Conservation (phyloP, 139 green algal genomes). For the Astrephomene gubernaculifera region DNA sequence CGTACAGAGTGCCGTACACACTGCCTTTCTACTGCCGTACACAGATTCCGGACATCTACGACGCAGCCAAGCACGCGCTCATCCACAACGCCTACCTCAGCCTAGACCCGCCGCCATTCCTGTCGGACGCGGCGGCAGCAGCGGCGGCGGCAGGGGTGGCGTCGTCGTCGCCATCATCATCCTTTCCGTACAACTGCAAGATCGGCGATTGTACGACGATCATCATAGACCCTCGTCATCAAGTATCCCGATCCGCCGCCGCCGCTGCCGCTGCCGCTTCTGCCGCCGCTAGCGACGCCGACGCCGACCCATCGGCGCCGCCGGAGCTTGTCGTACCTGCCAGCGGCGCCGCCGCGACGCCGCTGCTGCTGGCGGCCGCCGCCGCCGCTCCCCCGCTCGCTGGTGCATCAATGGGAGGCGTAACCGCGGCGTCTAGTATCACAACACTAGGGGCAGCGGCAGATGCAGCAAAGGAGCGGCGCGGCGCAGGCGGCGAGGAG, state of each 20-base stretch:
- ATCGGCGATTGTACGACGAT: not conserved
- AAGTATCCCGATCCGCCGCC: too few species aligned
- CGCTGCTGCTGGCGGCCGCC: not conserved
- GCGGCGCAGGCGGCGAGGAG: too few species aligned
- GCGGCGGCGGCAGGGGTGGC: not conserved
- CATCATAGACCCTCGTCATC: too few species aligned
- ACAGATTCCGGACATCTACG: slow-evolving; percentile 95
- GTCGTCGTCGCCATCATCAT: not conserved
- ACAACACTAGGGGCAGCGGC: not conserved
- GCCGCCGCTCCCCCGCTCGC: not conserved
- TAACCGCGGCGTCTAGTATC: too few species aligned
- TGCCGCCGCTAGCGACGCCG: not conserved
- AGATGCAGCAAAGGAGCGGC: slow-evolving; percentile 57
- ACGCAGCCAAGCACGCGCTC: slow-evolving; percentile 92
- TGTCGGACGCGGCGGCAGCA: slow-evolving; percentile 51
- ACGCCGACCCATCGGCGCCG: not conserved
- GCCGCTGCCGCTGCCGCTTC: not conserved
- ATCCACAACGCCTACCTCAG: slow-evolving; percentile 94
- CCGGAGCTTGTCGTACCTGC: not conserved
- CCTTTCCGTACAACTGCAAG: too few species aligned
- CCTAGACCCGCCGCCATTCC: slow-evolving; percentile 65
- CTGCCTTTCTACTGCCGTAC: too few species aligned
- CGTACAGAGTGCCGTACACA: too few species aligned
- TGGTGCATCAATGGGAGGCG: too few species aligned
- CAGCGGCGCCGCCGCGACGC: not conserved